phyloP scores from a whole-genome alignment of 345 rosid species.

The Firmiana major region DNA sequence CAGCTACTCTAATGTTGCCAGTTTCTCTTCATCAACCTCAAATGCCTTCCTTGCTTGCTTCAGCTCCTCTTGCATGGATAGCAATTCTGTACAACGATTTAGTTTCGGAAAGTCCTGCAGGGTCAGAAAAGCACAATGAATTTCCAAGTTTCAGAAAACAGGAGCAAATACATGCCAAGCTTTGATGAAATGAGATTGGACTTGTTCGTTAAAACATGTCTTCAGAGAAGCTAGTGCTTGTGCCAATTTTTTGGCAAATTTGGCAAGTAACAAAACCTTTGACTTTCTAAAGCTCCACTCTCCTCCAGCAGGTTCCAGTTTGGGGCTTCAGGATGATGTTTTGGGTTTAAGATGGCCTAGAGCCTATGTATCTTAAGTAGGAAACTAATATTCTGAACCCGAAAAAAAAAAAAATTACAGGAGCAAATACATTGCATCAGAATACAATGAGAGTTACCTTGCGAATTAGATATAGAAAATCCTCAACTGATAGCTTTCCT shows the following conservation, averaged over 20 bases:
- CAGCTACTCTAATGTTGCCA: slow-evolving; percentile 40
- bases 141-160: neutral
- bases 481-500: slow-evolving; percentile 79
- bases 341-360: too few species aligned
- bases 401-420: neutral
- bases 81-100: slow-evolving; percentile 79
- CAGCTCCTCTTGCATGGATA: slow-evolving; percentile 93
- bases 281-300: too few species aligned
- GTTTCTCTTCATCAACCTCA: slow-evolving; percentile 86
- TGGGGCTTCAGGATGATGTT: too few species aligned
- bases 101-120: slow-evolving; percentile 80
- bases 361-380: too few species aligned
- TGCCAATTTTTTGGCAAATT: too few species aligned
- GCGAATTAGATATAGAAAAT: slow-evolving; percentile 75
- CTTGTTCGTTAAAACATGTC: too few species aligned
- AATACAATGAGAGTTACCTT: slow-evolving; percentile 43
- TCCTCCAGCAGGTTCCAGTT: too few species aligned
- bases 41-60: slow-evolving; percentile 96
- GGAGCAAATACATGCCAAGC: too few species aligned
- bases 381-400: too few species aligned
- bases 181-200: too few species aligned
- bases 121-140: neutral
- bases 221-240: too few species aligned
- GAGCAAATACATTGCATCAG: neutral
- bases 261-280: too few species aligned